Evolutionary conservation across 2,329 filamentous ascomycete species (phyloP).

Genomic region (Aspergillus unguis): DNA sequence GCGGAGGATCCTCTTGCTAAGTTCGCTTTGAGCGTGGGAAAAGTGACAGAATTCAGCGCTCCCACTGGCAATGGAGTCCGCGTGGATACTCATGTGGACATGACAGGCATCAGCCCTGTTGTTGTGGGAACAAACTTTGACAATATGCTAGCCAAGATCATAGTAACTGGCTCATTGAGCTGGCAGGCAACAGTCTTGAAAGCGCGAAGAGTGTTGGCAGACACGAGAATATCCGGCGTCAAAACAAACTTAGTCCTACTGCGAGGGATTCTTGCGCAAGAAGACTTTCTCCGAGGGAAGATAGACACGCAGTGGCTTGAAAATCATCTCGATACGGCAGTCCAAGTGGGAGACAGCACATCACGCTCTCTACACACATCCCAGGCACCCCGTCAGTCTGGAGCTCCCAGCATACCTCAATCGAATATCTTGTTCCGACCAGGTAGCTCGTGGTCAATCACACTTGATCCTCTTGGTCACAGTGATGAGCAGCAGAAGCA

Average conservation of each 20-base stretch:
- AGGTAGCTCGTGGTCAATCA: slow-evolving; percentile 58
- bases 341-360: slow-evolving; percentile 33
- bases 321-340: slow-evolving; percentile 42
- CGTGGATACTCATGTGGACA: slow-evolving; percentile 55
- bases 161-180: slow-evolving; percentile 51
- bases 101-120: slow-evolving; percentile 32
- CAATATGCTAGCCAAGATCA: slow-evolving; percentile 58
- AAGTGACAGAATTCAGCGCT: slow-evolving; percentile 53
- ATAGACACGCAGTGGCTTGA: slow-evolving; percentile 61
- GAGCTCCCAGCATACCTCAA: slow-evolving; percentile 20
- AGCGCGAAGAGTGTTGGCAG: slow-evolving; percentile 53
- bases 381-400: not conserved
- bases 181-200: slow-evolving; percentile 55
- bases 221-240: slow-evolving; percentile 55
- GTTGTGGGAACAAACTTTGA: slow-evolving; percentile 57
- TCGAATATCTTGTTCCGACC: slow-evolving; percentile 53
- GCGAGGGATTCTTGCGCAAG: slow-evolving; percentile 51
- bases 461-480: slow-evolving; percentile 37
- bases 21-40: slow-evolving; percentile 60
- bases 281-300: slow-evolving; percentile 47
- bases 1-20: slow-evolving; percentile 53
- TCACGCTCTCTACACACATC: slow-evolving; percentile 18
- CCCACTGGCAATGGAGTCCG: slow-evolving; percentile 58
- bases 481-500: slow-evolving; percentile 34
- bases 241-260: slow-evolving; percentile 58